Conservation (phyloP, 495 filamentous ascomycete species). For the Bacidia gigantensis region DNA sequence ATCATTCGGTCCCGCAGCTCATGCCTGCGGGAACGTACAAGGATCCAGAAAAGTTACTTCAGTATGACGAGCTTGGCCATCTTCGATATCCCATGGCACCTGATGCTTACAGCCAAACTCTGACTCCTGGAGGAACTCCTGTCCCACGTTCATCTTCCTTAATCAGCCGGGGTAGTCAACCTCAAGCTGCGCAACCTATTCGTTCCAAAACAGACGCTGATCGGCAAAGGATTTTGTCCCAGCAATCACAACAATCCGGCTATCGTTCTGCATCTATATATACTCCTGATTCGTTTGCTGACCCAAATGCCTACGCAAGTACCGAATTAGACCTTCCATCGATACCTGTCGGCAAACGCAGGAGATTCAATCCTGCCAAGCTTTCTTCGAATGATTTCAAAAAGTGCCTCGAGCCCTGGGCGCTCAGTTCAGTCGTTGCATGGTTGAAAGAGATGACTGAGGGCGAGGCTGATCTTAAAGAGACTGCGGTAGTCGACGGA, state of each 20-base stretch:
- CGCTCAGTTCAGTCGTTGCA: slow-evolving; percentile 67
- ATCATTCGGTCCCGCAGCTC: slow-evolving; percentile 33
- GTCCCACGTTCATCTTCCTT: slow-evolving; percentile 83
- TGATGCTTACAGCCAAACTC: slow-evolving; percentile 31
- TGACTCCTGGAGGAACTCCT: slow-evolving; percentile 22
- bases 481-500: slow-evolving; percentile 69
- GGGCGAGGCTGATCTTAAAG: slow-evolving; percentile 67
- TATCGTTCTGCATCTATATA: slow-evolving; percentile 26
- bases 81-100: slow-evolving; percentile 31
- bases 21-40: slow-evolving; percentile 45
- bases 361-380: slow-evolving; percentile 79
- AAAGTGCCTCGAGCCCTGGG: slow-evolving; percentile 83
- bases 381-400: slow-evolving; percentile 72
- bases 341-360: slow-evolving; percentile 52
- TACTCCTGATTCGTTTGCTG: slow-evolving; percentile 25
- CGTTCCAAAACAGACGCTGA: slow-evolving; percentile 94
- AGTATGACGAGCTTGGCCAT: slow-evolving; percentile 28
- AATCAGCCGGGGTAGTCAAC: slow-evolving; percentile 65
- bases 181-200: slow-evolving; percentile 64
- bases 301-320: slow-evolving; percentile 33
- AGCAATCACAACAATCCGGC: slow-evolving; percentile 34
- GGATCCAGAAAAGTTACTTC: slow-evolving; percentile 26
- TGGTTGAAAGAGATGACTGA: slow-evolving; percentile 87
- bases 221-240: slow-evolving; percentile 41
- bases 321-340: slow-evolving; percentile 53